These are phyloP conservation scores for Pseudogymnoascus sp. DNA, from an alignment of 2,329 filamentous ascomycete genomes.

Conservation along the genomic window DNA sequence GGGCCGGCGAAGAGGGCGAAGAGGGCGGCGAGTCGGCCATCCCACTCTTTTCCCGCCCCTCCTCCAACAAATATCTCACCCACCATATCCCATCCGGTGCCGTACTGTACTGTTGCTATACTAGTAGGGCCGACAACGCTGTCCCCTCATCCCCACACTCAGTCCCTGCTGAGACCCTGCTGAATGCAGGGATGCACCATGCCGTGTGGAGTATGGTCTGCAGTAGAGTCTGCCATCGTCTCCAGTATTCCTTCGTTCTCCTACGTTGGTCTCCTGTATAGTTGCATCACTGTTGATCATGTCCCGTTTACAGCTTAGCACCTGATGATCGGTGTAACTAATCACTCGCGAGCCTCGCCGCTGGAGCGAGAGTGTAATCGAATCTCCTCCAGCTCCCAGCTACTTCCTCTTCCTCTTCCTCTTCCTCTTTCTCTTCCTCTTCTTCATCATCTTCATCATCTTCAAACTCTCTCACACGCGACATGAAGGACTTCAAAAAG, in stretches of 20 bases:
- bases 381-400: neutral
- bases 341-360: neutral
- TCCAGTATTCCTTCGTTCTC: conserved; percentile 2
- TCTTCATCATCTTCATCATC: too few relatives aligned
- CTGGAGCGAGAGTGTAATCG: neutral
- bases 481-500: conserved; percentile 9
- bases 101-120: neutral
- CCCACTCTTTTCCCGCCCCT: neutral
- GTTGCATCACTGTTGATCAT: conserved; percentile 10
- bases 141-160: conserved; percentile 11
- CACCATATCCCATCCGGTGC: neutral
- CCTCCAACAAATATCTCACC: neutral
- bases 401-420: neutral
- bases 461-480: conserved; percentile 6
- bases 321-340: conserved; percentile 8
- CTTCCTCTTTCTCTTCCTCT: neutral
- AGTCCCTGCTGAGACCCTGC: neutral
- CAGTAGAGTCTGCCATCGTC: neutral
- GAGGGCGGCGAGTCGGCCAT: neutral
- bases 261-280: neutral
- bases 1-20: neutral
- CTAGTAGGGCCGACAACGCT: neutral
- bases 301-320: conserved; percentile 1
- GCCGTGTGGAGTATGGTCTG: neutral
- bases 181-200: neutral